Conservation (phyloP, 2,329 filamentous ascomycete species). For the Penicillium sp. region DNA sequence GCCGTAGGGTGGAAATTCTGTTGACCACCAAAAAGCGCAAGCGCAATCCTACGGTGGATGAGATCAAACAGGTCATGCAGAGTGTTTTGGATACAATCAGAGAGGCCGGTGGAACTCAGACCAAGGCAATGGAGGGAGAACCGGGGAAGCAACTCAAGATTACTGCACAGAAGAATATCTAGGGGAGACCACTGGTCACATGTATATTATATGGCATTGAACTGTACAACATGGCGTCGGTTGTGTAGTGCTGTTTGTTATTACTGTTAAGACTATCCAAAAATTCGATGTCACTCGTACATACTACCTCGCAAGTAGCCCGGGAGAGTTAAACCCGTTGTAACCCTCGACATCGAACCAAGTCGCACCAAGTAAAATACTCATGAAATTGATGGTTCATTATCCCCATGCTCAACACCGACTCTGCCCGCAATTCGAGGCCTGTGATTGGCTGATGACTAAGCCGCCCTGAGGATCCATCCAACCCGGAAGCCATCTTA, state of each 20-base stretch:
- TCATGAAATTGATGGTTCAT: not conserved
- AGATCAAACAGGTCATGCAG: constrained; percentile 59
- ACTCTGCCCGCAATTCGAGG: constrained; percentile 28
- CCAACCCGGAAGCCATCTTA: constrained; percentile 7
- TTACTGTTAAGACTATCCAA: not conserved
- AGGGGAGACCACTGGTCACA: not conserved
- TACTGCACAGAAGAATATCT: constrained; percentile 35
- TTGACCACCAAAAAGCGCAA: constrained; percentile 66
- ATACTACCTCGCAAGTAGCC: not conserved
- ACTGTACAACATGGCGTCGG: not conserved
- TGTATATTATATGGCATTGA: not conserved
- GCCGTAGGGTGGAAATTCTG: constrained; percentile 70
- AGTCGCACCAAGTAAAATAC: not conserved
- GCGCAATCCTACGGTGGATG: constrained; percentile 58
- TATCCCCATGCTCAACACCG: not conserved
- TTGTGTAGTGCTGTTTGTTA: not conserved
- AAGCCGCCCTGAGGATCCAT: constrained; percentile 27
- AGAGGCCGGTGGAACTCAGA: constrained; percentile 43
- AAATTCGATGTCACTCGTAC: not conserved
- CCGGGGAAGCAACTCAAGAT: constrained; percentile 39
- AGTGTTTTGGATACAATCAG: constrained; percentile 48
- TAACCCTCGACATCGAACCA: not conserved
- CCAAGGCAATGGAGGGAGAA: constrained; percentile 43
- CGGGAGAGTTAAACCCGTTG: not conserved
- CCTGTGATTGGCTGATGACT: constrained; percentile 41